phyloP scores from a whole-genome alignment of 805 yeast genomes.

The Yarrowia divulgata region DNA sequence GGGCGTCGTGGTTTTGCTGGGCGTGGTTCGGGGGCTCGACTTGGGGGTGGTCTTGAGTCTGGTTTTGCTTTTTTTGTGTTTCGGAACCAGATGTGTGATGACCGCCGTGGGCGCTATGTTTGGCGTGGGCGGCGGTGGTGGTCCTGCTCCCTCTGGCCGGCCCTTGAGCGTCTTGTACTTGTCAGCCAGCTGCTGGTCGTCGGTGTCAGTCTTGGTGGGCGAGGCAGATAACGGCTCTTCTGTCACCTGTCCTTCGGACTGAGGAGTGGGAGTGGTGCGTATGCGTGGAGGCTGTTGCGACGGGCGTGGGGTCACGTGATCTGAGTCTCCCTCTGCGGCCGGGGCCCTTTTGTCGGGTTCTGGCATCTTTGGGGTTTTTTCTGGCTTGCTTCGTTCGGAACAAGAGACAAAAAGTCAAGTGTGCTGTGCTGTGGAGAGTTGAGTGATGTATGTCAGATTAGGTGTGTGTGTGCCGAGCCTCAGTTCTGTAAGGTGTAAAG shows the following conservation, averaged over 20 bases:
- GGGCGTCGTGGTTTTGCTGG: neutral
- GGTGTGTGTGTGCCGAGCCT: neutral
- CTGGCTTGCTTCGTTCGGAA: no score
- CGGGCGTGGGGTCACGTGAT: constrained; percentile 2
- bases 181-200: neutral
- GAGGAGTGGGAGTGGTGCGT: constrained; percentile 22
- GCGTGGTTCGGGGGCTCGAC: constrained; percentile 9
- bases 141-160: neutral
- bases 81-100: constrained; percentile 32
- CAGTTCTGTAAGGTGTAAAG: neutral
- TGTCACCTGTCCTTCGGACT: neutral
- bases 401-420: no score
- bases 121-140: constrained; percentile 3
- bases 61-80: constrained; percentile 26
- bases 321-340: neutral
- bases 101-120: constrained; percentile 14
- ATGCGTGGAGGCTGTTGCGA: neutral
- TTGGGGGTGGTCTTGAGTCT: constrained; percentile 26
- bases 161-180: constrained; percentile 35
- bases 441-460: constrained; percentile 20
- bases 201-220: neutral
- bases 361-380: constrained; percentile 3
- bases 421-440: neutral
- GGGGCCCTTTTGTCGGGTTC: constrained; percentile 12
- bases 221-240: neutral